Evolutionary conservation across 768 basidiomycete species (phyloP), one percentile per base, ranked within the genome.

Genomic region (Boletus sensibilis): DNA sequence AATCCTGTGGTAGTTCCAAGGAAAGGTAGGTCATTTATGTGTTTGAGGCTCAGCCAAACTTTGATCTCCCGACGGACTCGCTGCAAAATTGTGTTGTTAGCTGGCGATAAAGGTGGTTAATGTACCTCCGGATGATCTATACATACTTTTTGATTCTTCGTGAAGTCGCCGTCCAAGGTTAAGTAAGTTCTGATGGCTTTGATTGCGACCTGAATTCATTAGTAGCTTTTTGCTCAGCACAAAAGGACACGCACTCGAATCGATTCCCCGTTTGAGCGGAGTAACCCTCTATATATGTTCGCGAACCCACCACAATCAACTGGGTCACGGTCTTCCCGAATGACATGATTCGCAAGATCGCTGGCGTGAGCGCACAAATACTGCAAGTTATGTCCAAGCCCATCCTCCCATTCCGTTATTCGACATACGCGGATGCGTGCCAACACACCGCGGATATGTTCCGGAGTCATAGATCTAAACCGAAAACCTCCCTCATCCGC

Each of bases 81-180:
- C 69, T 70, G 58, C 18, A 27, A 2, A 12, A n/a, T 23, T 6
- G 37, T 6, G 9, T 11, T 8, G 13, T 39, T 37, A 37, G 35
- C 35, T 37, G 8, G 35, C 16, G 8, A 37, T 16, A 37, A 37
- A 37, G 7, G 27, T 29, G 27, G 27, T 7, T 29, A 29, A 8
- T 29, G 31, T 12, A 12, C 11, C 4, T 10, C 10, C 2, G 31
- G 21, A 29, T 41, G 21, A 23, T 25, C 7, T 5, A 6, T 5
- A 8, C 10, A 35, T 39, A 62, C 56, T 10, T 56, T 65, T 21
- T 40, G 34, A 27, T 65, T 59, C 27, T 52, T 60, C 11, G 5
- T 29, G 16, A 42, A 47, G 21, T 65, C 53, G 6, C 20, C 50
- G 14, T 57, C 57, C 16, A 51, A 52, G 6, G 20, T 16, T 0